phyloP scores from a whole-genome alignment of 306 rosid species.

The Citrullus amarus region DNA sequence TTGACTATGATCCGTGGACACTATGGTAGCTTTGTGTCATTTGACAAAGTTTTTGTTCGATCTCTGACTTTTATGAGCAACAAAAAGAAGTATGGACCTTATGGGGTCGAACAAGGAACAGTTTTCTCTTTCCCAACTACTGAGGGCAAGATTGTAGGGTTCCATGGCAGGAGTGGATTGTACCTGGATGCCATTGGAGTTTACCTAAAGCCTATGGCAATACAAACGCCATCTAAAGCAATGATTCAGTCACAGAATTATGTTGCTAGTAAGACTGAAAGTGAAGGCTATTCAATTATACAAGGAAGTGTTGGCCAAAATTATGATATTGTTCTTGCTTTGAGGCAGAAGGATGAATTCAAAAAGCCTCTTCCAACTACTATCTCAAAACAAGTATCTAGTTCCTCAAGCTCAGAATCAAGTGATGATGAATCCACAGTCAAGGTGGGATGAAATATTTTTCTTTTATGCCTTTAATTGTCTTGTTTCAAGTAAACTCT shows the following conservation, averaged over 20 bases:
- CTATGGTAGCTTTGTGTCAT: conserved; percentile 37
- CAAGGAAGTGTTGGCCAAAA: conserved; percentile 59
- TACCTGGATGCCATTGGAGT: conserved; percentile 78
- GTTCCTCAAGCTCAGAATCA: conserved; percentile 20
- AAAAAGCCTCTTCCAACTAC: conserved; percentile 25
- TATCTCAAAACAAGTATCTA: conserved; percentile 16
- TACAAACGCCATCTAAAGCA: conserved; percentile 26
- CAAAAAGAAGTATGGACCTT: conserved; percentile 49
- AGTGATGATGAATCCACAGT: conserved; percentile 21
- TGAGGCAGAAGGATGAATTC: conserved; percentile 53
- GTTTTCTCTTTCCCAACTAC: conserved; percentile 40
- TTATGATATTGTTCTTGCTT: conserved; percentile 64
- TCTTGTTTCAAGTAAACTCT: not conserved
- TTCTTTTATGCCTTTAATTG: not conserved
- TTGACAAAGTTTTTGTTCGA: conserved; percentile 30
- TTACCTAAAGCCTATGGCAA: conserved; percentile 36
- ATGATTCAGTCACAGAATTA: conserved; percentile 24
- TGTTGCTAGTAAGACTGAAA: conserved; percentile 19
- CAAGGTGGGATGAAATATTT: conserved; percentile 22
- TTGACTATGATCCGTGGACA: conserved; percentile 50
- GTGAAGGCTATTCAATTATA: conserved; percentile 47
- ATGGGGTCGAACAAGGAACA: conserved; percentile 47
- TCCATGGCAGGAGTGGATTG: conserved; percentile 72
- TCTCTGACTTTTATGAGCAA: conserved; percentile 52
- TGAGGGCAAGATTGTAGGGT: conserved; percentile 73